These are phyloP conservation scores for Lactarius psammicola DNA, from an alignment of 768 basidiomycete genomes.

Conservation along the genomic window DNA sequence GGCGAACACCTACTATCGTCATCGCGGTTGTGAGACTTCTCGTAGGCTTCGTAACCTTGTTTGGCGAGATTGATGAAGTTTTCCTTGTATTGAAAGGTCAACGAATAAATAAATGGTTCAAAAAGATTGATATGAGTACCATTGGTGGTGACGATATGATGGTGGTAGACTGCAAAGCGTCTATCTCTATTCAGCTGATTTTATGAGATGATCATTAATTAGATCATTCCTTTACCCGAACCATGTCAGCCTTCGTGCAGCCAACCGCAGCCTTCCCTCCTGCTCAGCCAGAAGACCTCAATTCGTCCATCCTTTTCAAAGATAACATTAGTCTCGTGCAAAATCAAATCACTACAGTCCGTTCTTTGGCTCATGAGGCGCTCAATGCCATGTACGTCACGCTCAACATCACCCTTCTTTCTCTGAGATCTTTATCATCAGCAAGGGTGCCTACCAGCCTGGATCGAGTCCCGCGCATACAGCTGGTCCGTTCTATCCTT, in stretches of 20 bases:
- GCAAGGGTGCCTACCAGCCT: slow-evolving; percentile 25
- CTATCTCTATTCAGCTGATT: not conserved
- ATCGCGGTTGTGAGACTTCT: slow-evolving; percentile 35
- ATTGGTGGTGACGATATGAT: slow-evolving; percentile 14
- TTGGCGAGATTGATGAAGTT: slow-evolving; percentile 69
- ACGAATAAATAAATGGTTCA: not conserved
- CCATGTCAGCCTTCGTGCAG: slow-evolving; percentile 22
- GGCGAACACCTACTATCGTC: slow-evolving; percentile 39
- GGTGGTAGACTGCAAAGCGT: not conserved
- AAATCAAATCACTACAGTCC: slow-evolving; percentile 19
- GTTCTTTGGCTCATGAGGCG: slow-evolving; percentile 23
- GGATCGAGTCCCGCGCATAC: slow-evolving; percentile 22
- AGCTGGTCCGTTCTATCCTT: slow-evolving; percentile 12
- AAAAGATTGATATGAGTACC: slow-evolving; percentile 4
- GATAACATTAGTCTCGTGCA: slow-evolving; percentile 23
- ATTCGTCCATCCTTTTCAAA: slow-evolving; percentile 28
- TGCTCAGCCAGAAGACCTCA: slow-evolving; percentile 22
- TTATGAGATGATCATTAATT: not conserved
- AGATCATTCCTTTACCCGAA: not conserved
- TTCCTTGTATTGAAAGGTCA: slow-evolving; percentile 45
- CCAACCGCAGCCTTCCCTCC: slow-evolving; percentile 17
- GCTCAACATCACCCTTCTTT: not conserved
- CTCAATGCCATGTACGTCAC: slow-evolving; percentile 25
- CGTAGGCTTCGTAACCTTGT: slow-evolving; percentile 57
- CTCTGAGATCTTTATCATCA: not conserved